Conservation (phyloP, 768 basidiomycete genomes). For the Calocybe indica region DNA sequence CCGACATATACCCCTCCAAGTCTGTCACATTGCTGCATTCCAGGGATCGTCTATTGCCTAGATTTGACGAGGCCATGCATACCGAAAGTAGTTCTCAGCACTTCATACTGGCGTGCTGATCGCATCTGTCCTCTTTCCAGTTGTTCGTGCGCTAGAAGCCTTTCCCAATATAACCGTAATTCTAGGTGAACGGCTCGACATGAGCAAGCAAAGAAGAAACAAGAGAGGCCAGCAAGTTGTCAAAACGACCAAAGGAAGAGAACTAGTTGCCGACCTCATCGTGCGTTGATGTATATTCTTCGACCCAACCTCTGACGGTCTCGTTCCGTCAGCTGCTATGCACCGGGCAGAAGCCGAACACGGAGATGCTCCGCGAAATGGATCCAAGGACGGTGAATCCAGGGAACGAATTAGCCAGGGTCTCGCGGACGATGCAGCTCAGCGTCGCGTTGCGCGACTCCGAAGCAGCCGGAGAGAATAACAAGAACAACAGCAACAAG, state of each 20-base stretch:
- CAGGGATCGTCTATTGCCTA: conserved; percentile 40
- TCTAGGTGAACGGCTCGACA: conserved; percentile 48
- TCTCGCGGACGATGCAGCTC: conserved; percentile 49
- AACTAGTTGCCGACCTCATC: conserved; percentile 46
- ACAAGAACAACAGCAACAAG: neutral
- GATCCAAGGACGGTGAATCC: conserved; percentile 34
- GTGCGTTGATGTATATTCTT: conserved; percentile 28
- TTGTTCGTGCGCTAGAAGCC: conserved; percentile 32
- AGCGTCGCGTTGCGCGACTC: conserved; percentile 18
- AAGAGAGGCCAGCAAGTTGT: conserved; percentile 27
- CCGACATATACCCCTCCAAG: conserved; percentile 43
- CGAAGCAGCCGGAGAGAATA: conserved; percentile 9
- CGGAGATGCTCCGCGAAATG: conserved; percentile 35
- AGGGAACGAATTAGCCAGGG: conserved; percentile 32
- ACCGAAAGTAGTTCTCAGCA: conserved; percentile 32
- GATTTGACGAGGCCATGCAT: conserved; percentile 40
- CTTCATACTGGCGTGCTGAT: neutral
- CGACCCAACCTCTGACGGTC: neutral
- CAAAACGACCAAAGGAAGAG: conserved; percentile 41
- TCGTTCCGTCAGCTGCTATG: conserved; percentile 39
- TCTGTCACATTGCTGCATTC: conserved; percentile 55
- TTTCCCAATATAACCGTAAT: conserved; percentile 38
- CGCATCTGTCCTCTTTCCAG: conserved; percentile 13
- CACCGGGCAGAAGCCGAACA: conserved; percentile 58
- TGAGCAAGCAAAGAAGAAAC: conserved; percentile 26